A percentile compares a stretch with the other conserved stretches of the same genome.
Conservation (phyloP, 208 protist species). For the Leishmania lainsoni region DNA sequence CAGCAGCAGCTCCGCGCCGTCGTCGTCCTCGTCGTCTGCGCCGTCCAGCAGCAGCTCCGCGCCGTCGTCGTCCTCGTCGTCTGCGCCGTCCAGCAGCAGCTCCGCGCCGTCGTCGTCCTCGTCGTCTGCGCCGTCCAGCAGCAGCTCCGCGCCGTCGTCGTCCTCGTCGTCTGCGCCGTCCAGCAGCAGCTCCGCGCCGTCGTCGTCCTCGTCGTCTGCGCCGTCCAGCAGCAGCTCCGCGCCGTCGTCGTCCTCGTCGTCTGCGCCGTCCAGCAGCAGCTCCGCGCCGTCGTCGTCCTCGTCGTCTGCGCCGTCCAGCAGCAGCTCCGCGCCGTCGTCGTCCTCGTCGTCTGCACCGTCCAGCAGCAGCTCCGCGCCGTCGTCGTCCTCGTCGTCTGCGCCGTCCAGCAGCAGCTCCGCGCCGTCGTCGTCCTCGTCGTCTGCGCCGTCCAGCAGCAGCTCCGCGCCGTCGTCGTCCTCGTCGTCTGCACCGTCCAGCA, state of each 20-base stretch:
- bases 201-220: neutral
- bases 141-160: neutral
- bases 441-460: neutral
- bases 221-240: neutral
- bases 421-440: neutral
- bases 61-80: neutral
- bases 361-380: neutral
- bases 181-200: neutral
- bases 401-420: slow-evolving; percentile 2
- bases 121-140: neutral
- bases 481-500: neutral
- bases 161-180: slow-evolving; percentile 1
- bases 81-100: neutral
- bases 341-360: neutral
- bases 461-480: neutral
- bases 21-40: neutral
- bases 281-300: neutral
- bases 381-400: neutral
- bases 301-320: neutral
- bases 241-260: neutral
- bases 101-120: neutral
- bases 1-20: neutral
- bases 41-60: neutral
- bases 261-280: neutral
- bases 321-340: neutral